Evolutionary conservation across 495 filamentous ascomycete species (phyloP), one percentile per base, ranked within the genome.

Genomic region (Podospora pseudoanserina): DNA sequence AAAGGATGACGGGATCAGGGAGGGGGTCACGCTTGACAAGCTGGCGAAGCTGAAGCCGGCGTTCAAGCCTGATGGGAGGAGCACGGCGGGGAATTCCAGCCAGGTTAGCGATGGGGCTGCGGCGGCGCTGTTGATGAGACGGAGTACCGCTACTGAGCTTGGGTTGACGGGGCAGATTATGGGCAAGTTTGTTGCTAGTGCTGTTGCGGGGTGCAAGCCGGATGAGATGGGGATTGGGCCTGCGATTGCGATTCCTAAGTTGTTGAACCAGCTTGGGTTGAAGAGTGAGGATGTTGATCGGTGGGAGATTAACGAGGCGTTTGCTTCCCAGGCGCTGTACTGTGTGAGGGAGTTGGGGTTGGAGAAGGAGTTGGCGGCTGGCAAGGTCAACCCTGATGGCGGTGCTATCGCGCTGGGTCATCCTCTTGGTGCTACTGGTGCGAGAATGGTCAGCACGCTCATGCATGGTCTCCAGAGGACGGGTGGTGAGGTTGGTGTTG

Each of bases 221-320:
- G 92, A 96, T 74, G 94, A 97, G 85, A 97, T 97, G 93, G 93
- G 93, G 54, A 85, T 97, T 63, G 93, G 93, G 0, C 93, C 93
- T 13, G 91, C 92, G 5, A 73, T 95, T 32, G 93, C 92, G 1
- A 93, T 97, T 56, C 93, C 94, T 28, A 91, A 90, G 75, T 82
- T 96, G 56, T 80, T 97, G 20, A 74, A 83, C 60, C 83, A 85
- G 65, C 83, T 90, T 11, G 92, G 88, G 19, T 68, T 97, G 49
- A 72, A 73, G 61, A 87, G 81, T 5, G 79, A 82, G 11, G 92
- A 97, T 61, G 89, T 97, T 0, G 86, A 89, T 5, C 81, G 94
- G n/a, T 97, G 93, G 93, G 94, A 97, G 84, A 89, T 97, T 76
- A 97, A 97, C 78, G 94, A 97, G 84, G 93, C 94, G 20, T 97